Evolutionary conservation across 2,329 filamentous ascomycete genomes (phyloP), one percentile per base, ranked within the genome.

Genomic region (Phialemoniopsis sp.): DNA sequence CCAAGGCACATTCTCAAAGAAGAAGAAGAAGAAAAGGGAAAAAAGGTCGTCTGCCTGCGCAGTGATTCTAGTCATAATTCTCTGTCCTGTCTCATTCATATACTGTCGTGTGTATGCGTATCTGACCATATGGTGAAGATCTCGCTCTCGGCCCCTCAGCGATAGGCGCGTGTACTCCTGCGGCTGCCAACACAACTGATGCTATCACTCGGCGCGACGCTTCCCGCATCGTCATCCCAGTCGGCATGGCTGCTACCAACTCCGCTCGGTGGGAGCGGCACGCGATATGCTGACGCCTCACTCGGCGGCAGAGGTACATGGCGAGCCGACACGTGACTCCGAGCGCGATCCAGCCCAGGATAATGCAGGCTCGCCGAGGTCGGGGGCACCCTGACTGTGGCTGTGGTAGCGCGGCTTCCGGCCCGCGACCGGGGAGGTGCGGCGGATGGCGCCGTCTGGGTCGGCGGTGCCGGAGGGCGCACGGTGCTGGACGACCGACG

Each of bases 181-280:
- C 63, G 59, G 44, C 55, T 34, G 16, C 76, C 78, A n/a, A 80
- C 67, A 47, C 73, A 77, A 53, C 76, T 80, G 40, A 82, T 78
- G 50, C 78, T 82, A 52, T 82, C 78, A 49, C 70, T 73, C 2
- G 78, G 78, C 32, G 70, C 75, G 29, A 82, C 62, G 48, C 74
- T 80, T 36, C 64, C 68, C 37, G 60, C 57, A 46, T 78, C 74
- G 30, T 73, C 68, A 40, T 45, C 38, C 44, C 45, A 38, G 19
- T 39, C 34, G 8, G 58, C 60, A 29, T 64, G 57, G 37, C 65
- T 66, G 41, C 60, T 65, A 10, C 68, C 67, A 4, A 58, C 55
- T 4, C 56, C 57, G 39, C 69, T 73, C 16, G 53, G 50, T 1
- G 71, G 67, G 17, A 69, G 52, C n/a, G 63, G 55, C 13, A 66